phyloP scores from a whole-genome alignment of 805 yeast species.

The Huiozyma naganishii region DNA sequence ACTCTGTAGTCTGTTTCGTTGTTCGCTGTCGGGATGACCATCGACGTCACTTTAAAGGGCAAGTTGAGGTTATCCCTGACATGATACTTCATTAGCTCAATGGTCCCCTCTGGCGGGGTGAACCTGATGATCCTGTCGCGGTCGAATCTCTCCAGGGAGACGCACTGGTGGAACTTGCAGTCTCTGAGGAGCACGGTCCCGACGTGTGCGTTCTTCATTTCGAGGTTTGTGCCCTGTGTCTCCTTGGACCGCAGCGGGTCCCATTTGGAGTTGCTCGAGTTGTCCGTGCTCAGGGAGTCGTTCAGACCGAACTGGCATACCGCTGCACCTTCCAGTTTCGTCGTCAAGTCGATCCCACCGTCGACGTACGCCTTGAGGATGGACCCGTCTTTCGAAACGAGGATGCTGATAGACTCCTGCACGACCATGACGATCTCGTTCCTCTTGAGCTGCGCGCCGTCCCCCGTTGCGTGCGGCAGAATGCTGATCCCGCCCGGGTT shows the following conservation, averaged over 20 bases:
- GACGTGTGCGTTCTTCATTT: neutral
- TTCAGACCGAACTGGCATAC: slow-evolving; percentile 71
- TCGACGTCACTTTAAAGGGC: slow-evolving; percentile 61
- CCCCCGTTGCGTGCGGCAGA: neutral
- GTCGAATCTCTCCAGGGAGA: slow-evolving; percentile 59
- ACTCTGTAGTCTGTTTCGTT: slow-evolving; percentile 44
- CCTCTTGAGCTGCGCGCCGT: slow-evolving; percentile 31
- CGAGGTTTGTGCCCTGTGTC: neutral
- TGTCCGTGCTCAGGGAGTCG: slow-evolving; percentile 32
- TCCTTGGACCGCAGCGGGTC: neutral
- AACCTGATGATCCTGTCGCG: slow-evolving; percentile 54
- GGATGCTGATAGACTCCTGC: slow-evolving; percentile 59
- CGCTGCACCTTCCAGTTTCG: slow-evolving; percentile 75
- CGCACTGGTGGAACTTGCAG: slow-evolving; percentile 82
- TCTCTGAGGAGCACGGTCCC: slow-evolving; percentile 31
- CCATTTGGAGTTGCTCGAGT: neutral
- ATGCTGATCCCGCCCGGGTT: neutral
- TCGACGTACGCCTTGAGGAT: slow-evolving; percentile 62
- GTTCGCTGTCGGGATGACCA: slow-evolving; percentile 32
- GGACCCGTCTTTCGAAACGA: slow-evolving; percentile 55
- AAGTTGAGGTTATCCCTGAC: slow-evolving; percentile 46
- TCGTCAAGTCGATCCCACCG: slow-evolving; percentile 60
- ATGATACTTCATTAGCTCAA: slow-evolving; percentile 71
- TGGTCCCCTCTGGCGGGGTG: slow-evolving; percentile 80
- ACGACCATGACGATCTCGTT: slow-evolving; percentile 74